These are phyloP conservation scores for Lichtheimia hyalospora DNA, from an alignment of 371 early-diverging fungal genomes.

Conservation along the genomic window DNA sequence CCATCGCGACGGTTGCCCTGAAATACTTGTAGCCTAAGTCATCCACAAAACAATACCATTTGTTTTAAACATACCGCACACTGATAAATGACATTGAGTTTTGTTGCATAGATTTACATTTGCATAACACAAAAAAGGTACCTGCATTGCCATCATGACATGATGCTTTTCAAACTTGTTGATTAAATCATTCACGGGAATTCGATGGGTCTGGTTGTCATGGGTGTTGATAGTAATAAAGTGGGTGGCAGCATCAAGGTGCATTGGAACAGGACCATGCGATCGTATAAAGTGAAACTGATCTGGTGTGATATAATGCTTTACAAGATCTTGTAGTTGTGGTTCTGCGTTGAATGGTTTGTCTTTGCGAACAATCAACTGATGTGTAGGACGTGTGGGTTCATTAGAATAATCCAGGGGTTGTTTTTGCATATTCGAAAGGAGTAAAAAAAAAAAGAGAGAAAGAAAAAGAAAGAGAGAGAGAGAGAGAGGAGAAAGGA, in stretches of 20 bases:
- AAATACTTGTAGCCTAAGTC: not conserved
- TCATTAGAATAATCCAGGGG: constrained; percentile 32
- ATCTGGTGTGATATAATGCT: constrained; percentile 56
- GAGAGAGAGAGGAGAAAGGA: not conserved
- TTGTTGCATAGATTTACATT: not conserved
- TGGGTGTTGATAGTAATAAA: constrained; percentile 36
- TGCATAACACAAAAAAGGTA: constrained; percentile 12
- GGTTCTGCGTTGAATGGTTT: constrained; percentile 65
- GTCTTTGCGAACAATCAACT: constrained; percentile 44
- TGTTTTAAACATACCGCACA: constrained; percentile 25
- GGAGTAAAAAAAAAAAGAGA: constrained; percentile 4
- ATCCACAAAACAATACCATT: not conserved
- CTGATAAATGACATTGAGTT: constrained; percentile 8
- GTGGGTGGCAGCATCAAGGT: constrained; percentile 47
- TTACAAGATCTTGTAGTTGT: constrained; percentile 40
- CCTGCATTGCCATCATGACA: constrained; percentile 51
- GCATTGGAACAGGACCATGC: constrained; percentile 83
- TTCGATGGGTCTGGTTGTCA: not conserved
- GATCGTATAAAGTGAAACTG: constrained; percentile 68
- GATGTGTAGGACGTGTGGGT: constrained; percentile 17
- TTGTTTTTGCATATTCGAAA: not conserved
- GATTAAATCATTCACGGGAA: constrained; percentile 48
- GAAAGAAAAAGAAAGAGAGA: not conserved
- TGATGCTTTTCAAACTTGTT: constrained; percentile 26
- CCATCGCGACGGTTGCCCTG: constrained; percentile 86